Evolutionary conservation across 2,329 filamentous ascomycete genomes (phyloP).

Genomic region (Diaporthe caulivora): DNA sequence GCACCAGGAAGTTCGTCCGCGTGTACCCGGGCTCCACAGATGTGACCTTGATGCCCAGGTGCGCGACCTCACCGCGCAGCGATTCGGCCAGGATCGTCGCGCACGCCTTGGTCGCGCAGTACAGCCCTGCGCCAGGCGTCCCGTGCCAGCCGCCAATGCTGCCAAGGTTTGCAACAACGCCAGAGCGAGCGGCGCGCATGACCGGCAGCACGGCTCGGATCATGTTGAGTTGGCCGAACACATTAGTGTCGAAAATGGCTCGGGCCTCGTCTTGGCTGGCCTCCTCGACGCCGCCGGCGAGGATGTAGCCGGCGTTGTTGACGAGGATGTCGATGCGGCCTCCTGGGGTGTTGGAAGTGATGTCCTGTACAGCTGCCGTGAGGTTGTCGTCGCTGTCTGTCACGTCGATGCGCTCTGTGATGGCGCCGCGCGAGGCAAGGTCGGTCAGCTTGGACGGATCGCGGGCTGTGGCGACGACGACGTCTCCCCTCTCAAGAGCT

Average conservation of each 20-base stretch:
- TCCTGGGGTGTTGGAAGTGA: conserved; percentile 61
- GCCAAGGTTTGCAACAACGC: conserved; percentile 15
- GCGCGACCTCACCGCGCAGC: conserved; percentile 9
- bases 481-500: conserved; percentile 1
- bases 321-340: conserved; percentile 70
- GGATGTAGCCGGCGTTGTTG: conserved; percentile 64
- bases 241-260: conserved; percentile 67
- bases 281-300: conserved; percentile 50
- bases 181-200: conserved; percentile 5
- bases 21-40: conserved; percentile 12
- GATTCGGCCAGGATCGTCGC: conserved; percentile 11
- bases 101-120: conserved; percentile 28
- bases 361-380: conserved; percentile 60
- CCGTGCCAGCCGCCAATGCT: conserved; percentile 22
- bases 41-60: conserved; percentile 18
- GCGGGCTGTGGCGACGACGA: conserved; percentile 69
- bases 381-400: conserved; percentile 59
- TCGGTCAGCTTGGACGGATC: conserved; percentile 60
- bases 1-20: conserved; percentile 2
- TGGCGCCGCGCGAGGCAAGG: conserved; percentile 55
- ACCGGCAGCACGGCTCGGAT: conserved; percentile 43
- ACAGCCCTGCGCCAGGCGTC: not conserved
- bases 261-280: conserved; percentile 61
- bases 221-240: conserved; percentile 69
- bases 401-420: conserved; percentile 67